phyloP scores from a whole-genome alignment of 2,329 filamentous ascomycete species.

The Aureobasidium subglaciale region DNA sequence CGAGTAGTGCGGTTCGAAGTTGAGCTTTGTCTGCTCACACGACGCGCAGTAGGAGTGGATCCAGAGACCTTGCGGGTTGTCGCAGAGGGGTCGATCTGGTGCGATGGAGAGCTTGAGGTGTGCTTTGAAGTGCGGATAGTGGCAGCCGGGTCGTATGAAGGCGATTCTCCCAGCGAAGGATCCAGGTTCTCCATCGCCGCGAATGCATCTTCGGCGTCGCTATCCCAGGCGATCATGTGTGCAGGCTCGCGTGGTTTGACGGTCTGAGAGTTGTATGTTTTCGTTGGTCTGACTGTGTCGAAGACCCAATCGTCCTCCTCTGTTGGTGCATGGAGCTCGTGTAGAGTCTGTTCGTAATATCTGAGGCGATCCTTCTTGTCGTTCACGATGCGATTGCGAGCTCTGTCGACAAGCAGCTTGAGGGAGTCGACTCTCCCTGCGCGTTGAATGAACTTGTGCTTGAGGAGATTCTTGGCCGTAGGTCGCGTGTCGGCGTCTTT shows the following conservation, averaged over 20 bases:
- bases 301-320: conserved; percentile 91
- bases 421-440: conserved; percentile 84
- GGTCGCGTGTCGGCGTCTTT: conserved; percentile 84
- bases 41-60: conserved; percentile 28
- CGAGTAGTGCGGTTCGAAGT: conserved; percentile 37
- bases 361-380: conserved; percentile 60
- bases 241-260: conserved; percentile 42
- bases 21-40: conserved; percentile 28
- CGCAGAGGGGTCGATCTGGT: conserved; percentile 28
- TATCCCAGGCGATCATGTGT: conserved; percentile 35
- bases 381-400: conserved; percentile 72
- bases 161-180: conserved; percentile 34
- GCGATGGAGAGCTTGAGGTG: conserved; percentile 24
- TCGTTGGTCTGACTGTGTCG: conserved; percentile 77
- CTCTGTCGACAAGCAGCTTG: conserved; percentile 77
- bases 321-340: conserved; percentile 42
- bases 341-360: conserved; percentile 89
- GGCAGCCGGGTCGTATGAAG: conserved; percentile 23
- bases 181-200: conserved; percentile 37
- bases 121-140: conserved; percentile 33
- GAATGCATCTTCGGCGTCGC: conserved; percentile 28
- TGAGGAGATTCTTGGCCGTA: conserved; percentile 77
- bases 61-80: conserved; percentile 31
- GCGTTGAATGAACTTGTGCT: conserved; percentile 78
- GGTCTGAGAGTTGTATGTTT: conserved; percentile 50